Evolutionary conservation across 2,329 filamentous ascomycete genomes (phyloP).

Genomic region (Penicillium sp.): DNA sequence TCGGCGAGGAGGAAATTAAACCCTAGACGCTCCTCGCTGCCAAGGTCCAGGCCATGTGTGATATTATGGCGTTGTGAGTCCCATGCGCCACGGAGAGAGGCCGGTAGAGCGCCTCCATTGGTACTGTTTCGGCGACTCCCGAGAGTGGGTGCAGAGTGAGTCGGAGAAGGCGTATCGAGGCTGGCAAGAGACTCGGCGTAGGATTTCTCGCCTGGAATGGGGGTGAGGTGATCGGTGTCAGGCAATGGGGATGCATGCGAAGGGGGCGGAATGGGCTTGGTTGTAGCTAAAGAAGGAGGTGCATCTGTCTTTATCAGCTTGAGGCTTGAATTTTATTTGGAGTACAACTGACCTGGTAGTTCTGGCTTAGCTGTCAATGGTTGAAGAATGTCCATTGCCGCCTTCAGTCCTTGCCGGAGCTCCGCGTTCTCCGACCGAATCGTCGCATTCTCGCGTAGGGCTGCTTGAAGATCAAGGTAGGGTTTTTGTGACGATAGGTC

Average conservation of each 20-base stretch:
- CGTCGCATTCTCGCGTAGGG: constrained; percentile 70
- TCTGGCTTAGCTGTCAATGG: constrained; percentile 43
- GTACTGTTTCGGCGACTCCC: constrained; percentile 27
- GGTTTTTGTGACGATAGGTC: constrained; percentile 77
- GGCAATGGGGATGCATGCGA: constrained; percentile 26
- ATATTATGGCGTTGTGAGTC: constrained; percentile 43
- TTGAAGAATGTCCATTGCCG: constrained; percentile 57
- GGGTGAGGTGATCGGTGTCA: constrained; percentile 25
- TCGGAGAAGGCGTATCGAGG: constrained; percentile 31
- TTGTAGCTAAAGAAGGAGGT: constrained; percentile 15
- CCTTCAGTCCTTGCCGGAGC: constrained; percentile 65
- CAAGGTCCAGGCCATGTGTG: constrained; percentile 58
- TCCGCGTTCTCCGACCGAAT: constrained; percentile 77
- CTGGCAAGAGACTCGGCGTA: constrained; percentile 31
- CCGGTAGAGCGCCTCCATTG: constrained; percentile 17
- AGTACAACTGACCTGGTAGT: constrained; percentile 41
- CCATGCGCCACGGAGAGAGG: constrained; percentile 41
- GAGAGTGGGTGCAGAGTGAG: constrained; percentile 25
- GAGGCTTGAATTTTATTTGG: neutral
- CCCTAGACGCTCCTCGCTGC: constrained; percentile 61
- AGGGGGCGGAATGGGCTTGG: constrained; percentile 16
- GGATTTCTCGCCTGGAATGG: constrained; percentile 22
- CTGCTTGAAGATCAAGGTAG: constrained; percentile 77
- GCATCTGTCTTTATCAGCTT: constrained; percentile 15
- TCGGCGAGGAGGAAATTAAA: constrained; percentile 70